phyloP scores from a whole-genome alignment of 768 basidiomycete genomes.

The Auriscalpium orientale region DNA sequence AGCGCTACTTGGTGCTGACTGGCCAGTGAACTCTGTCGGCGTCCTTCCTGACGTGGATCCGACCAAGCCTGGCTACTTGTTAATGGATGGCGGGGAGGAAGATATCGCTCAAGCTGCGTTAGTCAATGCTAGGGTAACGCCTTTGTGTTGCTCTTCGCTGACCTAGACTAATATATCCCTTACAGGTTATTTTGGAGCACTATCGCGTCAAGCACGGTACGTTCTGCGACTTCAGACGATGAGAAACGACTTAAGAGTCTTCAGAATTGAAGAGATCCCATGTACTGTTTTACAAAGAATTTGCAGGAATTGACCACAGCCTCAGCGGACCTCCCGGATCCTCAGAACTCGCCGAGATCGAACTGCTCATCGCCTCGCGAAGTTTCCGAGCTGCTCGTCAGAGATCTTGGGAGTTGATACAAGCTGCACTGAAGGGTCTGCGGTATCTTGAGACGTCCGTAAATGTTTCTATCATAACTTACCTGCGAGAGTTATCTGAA shows the following conservation, averaged over 20 bases:
- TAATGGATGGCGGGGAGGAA: slow-evolving; percentile 40
- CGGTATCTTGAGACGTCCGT: slow-evolving; percentile 69
- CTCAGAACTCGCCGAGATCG: slow-evolving; percentile 32
- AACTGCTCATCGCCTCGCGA: slow-evolving; percentile 33
- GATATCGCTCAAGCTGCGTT: slow-evolving; percentile 46
- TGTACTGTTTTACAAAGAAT: slow-evolving; percentile 59
- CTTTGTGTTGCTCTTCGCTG: neutral
- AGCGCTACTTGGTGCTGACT: slow-evolving; percentile 58
- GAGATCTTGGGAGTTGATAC: slow-evolving; percentile 44
- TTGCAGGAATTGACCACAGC: slow-evolving; percentile 34
- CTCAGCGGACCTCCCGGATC: slow-evolving; percentile 29
- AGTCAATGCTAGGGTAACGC: slow-evolving; percentile 53
- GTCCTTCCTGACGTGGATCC: slow-evolving; percentile 71
- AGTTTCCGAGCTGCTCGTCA: slow-evolving; percentile 44
- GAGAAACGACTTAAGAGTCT: neutral
- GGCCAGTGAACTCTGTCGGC: slow-evolving; percentile 81
- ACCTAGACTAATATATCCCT: neutral
- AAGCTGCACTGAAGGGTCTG: slow-evolving; percentile 48
- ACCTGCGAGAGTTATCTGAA: slow-evolving; percentile 5
- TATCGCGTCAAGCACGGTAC: slow-evolving; percentile 71
- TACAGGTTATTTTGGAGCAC: slow-evolving; percentile 63
- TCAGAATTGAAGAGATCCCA: slow-evolving; percentile 55
- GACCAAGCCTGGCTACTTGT: slow-evolving; percentile 49
- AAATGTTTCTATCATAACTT: neutral
- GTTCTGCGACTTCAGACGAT: slow-evolving; percentile 8